phyloP scores from a whole-genome alignment of 495 filamentous ascomycete genomes.

The Neurospora sp. region DNA sequence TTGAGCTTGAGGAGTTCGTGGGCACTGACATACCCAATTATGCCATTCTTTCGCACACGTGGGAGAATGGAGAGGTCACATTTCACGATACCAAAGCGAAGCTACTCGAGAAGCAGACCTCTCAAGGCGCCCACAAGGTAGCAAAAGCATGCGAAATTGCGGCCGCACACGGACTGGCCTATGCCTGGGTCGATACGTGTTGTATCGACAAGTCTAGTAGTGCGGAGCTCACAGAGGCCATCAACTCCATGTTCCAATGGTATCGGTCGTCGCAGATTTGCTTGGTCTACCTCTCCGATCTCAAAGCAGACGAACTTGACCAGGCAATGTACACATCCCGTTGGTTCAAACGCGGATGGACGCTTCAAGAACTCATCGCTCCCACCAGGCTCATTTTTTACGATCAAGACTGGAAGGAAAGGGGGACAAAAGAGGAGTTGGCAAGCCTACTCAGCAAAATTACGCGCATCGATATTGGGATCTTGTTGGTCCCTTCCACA shows the following conservation, averaged over 20 bases:
- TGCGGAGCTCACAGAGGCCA: slow-evolving; percentile 22
- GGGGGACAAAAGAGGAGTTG: not conserved
- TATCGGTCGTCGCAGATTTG: slow-evolving; percentile 22
- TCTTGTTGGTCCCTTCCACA: not conserved
- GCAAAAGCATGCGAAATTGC: slow-evolving; percentile 3
- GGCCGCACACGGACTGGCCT: slow-evolving; percentile 1
- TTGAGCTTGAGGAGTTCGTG: slow-evolving; percentile 26
- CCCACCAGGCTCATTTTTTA: slow-evolving; percentile 15
- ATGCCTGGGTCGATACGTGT: slow-evolving; percentile 23
- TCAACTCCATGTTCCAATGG: slow-evolving; percentile 33
- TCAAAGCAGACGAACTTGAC: not conserved
- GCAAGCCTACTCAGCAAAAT: not conserved
- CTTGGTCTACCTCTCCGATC: slow-evolving; percentile 18
- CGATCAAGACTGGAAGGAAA: not conserved
- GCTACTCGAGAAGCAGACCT: not conserved
- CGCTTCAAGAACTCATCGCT: slow-evolving; percentile 29
- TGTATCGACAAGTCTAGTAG: slow-evolving; percentile 25
- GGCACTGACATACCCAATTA: slow-evolving; percentile 21
- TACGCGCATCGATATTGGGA: not conserved
- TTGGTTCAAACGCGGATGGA: slow-evolving; percentile 31
- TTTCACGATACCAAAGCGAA: not conserved
- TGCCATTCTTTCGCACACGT: slow-evolving; percentile 37
- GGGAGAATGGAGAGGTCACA: slow-evolving; percentile 29
- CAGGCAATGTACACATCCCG: not conserved
- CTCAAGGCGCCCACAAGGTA: slow-evolving; percentile 1